These are phyloP conservation scores for Amoebophrya sp. DNA, from an alignment of 169 alveolate genomes.

Conservation along the genomic window DNA sequence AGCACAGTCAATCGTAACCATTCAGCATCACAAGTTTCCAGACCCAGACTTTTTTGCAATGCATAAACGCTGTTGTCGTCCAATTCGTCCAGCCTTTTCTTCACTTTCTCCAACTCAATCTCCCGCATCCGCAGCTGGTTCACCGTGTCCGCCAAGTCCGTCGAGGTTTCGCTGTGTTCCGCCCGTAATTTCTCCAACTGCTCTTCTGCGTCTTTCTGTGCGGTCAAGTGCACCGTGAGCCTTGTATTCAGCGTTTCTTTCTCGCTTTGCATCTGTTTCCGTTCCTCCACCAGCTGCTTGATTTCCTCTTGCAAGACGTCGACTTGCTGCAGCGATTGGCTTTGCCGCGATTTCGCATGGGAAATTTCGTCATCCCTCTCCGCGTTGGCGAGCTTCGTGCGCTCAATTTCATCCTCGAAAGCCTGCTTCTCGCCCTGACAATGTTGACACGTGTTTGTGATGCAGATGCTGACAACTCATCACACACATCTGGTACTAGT, in stretches of 20 bases:
- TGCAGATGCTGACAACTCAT: not conserved
- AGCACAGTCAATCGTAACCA: not conserved
- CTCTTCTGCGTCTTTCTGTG: not conserved
- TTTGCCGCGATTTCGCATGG: not conserved
- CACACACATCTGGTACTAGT: not conserved
- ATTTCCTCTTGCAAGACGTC: not conserved
- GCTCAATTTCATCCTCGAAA: not conserved
- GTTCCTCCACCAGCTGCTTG: not conserved
- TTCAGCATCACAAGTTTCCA: not conserved
- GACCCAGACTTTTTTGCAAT: not conserved
- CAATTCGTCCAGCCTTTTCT: not conserved
- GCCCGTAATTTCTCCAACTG: not conserved
- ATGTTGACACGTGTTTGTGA: not conserved
- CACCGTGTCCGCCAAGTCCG: not conserved
- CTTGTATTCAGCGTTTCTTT: not conserved
- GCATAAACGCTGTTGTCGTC: not conserved
- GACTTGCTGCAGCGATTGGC: not conserved
- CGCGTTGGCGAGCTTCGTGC: not conserved
- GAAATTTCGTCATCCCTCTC: not conserved
- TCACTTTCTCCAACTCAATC: not conserved
- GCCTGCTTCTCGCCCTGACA: not conserved
- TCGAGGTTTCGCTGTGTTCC: not conserved
- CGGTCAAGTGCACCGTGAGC: not conserved
- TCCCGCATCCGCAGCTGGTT: not conserved
- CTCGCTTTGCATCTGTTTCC: not conserved